Evolutionary conservation across 805 yeast genomes (phyloP).

Genomic region (Ogataea thermomethanolica): DNA sequence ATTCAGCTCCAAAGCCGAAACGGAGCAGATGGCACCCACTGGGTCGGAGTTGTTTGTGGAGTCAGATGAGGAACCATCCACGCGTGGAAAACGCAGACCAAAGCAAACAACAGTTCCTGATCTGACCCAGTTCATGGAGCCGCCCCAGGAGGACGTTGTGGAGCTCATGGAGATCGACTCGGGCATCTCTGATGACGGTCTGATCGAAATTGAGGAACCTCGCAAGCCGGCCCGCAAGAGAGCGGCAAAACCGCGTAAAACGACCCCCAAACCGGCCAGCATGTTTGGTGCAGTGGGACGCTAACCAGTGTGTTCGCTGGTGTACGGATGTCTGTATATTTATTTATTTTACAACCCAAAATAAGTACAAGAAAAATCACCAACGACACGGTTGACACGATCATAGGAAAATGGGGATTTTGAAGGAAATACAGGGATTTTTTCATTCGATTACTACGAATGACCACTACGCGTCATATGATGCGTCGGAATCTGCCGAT

Average conservation of each 20-base stretch:
- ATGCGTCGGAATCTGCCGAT: slow-evolving; percentile 32
- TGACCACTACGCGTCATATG: slow-evolving; percentile 58
- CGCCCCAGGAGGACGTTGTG: neutral
- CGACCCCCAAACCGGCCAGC: slow-evolving; percentile 9
- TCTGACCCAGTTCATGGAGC: slow-evolving; percentile 4
- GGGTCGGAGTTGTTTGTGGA: slow-evolving; percentile 4
- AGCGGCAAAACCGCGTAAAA: slow-evolving; percentile 1
- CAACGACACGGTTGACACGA: slow-evolving; percentile 5
- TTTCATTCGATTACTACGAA: slow-evolving; percentile 51
- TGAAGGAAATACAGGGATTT: slow-evolving; percentile 34
- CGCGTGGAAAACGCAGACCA: slow-evolving; percentile 2
- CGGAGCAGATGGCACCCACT: neutral
- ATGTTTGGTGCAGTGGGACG: slow-evolving; percentile 12
- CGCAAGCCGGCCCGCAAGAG: neutral
- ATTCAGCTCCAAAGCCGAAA: neutral
- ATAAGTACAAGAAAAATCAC: neutral
- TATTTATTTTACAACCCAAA: slow-evolving; percentile 4
- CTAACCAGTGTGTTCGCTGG: neutral
- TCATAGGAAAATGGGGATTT: slow-evolving; percentile 26
- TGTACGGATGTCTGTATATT: slow-evolving; percentile 3
- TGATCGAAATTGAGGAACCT: slow-evolving; percentile 13
- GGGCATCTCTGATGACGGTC: slow-evolving; percentile 10
- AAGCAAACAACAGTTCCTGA: slow-evolving; percentile 3
- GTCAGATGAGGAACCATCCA: slow-evolving; percentile 6
- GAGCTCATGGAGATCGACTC: slow-evolving; percentile 9